A percentile compares a stretch with the other conserved stretches of the same genome.
phyloP scores from a whole-genome alignment of 2,329 filamentous ascomycete species.

The Ceratocystis destructans region DNA sequence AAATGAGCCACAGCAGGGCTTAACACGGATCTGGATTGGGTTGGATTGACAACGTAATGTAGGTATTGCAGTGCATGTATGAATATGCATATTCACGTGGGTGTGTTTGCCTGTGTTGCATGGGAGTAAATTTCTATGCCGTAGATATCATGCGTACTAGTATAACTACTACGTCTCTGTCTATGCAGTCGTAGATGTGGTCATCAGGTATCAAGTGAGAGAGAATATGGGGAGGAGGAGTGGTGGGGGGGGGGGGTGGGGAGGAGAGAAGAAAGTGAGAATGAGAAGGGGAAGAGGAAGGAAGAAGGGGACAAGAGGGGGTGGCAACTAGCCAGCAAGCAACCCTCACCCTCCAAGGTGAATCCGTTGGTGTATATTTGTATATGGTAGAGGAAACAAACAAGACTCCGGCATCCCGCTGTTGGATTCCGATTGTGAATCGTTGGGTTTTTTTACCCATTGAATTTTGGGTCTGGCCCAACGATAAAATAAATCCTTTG shows the following conservation, averaged over 20 bases:
- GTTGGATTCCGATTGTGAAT: neutral
- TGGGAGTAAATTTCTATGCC: neutral
- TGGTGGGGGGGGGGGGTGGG: neutral
- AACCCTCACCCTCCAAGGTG: neutral
- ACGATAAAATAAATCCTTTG: too few species aligned
- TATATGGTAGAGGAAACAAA: conserved; percentile 2
- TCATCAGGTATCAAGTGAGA: neutral
- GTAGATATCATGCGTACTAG: neutral
- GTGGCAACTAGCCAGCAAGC: neutral
- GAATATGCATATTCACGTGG: neutral
- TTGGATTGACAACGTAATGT: too few species aligned
- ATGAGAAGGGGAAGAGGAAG: too few species aligned
- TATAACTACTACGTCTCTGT: neutral
- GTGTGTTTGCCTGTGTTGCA: neutral
- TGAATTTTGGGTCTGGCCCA: neutral
- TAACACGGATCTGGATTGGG: neutral
- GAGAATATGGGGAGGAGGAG: neutral
- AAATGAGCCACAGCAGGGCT: neutral
- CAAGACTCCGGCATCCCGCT: neutral
- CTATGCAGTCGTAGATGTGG: neutral
- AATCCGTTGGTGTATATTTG: neutral
- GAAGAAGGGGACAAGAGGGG: too few species aligned
- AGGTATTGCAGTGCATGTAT: neutral
- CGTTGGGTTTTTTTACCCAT: neutral
- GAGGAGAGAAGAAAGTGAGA: too few species aligned